A percentile compares a stretch with the other conserved stretches of the same genome.
These are phyloP conservation scores for Heterobasidion irregulare DNA, from an alignment of 1,284 basidiomycete species.

Conservation along the genomic window DNA sequence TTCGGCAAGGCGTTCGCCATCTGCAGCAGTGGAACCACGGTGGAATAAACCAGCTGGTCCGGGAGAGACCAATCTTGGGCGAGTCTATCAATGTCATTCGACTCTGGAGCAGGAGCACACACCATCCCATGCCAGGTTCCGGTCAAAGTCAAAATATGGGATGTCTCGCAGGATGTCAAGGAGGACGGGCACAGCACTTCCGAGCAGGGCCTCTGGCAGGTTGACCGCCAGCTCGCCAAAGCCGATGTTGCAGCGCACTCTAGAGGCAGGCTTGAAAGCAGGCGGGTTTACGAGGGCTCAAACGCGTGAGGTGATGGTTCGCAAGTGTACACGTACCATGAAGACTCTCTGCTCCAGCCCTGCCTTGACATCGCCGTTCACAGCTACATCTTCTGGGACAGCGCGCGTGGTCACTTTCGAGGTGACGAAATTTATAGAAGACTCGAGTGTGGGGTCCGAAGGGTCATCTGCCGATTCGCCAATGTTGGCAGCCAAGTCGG, in stretches of 20 bases:
- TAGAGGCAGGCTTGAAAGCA: constrained; percentile 39
- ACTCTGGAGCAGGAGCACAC: constrained; percentile 7
- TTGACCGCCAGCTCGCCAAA: constrained; percentile 68
- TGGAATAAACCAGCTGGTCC: constrained; percentile 73
- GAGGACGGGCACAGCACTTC: constrained; percentile 44
- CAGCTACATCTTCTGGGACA: constrained; percentile 17
- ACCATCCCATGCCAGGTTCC: constrained; percentile 72
- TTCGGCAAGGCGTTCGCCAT: constrained; percentile 47
- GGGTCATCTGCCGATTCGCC: constrained; percentile 36
- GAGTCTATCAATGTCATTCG: neutral
- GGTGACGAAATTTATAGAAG: constrained; percentile 48
- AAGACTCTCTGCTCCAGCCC: constrained; percentile 32
- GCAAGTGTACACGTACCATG: constrained; percentile 38
- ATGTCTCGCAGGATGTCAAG: constrained; percentile 62
- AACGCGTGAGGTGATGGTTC: neutral
- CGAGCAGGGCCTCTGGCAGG: constrained; percentile 47
- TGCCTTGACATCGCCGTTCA: constrained; percentile 14
- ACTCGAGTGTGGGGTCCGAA: constrained; percentile 21
- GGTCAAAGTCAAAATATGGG: constrained; percentile 69
- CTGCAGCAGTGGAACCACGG: constrained; percentile 64
- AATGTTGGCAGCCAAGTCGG: constrained; percentile 69
- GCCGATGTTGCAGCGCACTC: constrained; percentile 68
- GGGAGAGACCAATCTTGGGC: constrained; percentile 68
- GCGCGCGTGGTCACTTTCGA: constrained; percentile 46
- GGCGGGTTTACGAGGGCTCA: neutral